Evolutionary conservation across 305 asterid species (phyloP).

Genomic region (Plantago coronopus): DNA sequence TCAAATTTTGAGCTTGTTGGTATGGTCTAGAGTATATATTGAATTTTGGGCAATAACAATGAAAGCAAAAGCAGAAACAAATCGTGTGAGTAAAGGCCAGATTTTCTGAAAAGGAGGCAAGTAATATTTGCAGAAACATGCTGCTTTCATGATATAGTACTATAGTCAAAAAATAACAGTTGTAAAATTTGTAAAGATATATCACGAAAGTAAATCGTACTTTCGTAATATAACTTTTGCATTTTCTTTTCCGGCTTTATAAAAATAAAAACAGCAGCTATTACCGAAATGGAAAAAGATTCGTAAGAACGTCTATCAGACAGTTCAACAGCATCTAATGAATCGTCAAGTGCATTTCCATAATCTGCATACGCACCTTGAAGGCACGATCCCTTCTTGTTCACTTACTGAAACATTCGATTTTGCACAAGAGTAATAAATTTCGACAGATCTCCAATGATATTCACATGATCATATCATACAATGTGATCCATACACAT

Average conservation of each 20-base stretch:
- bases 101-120: not conserved
- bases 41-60: too few relatives aligned
- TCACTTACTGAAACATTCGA: too few relatives aligned
- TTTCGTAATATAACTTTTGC: too few relatives aligned
- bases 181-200: too few relatives aligned
- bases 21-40: not conserved
- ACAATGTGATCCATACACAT: constrained; percentile 2
- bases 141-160: not conserved
- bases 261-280: too few relatives aligned
- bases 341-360: too few relatives aligned
- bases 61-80: not conserved
- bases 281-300: too few relatives aligned
- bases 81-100: not conserved
- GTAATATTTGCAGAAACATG: not conserved
- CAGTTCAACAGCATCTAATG: too few relatives aligned
- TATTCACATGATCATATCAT: constrained; percentile 7
- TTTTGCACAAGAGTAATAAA: not conserved
- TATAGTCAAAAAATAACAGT: not conserved
- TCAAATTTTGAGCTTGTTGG: not conserved
- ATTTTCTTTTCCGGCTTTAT: not conserved
- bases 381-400: too few relatives aligned
- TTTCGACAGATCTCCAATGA: not conserved
- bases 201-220: not conserved
- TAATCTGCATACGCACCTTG: too few relatives aligned
- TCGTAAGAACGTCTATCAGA: too few relatives aligned